Base-by-base conservation (phyloP, 495 filamentous ascomycete species). In the Aspergillus egyptiacus region DNA sequence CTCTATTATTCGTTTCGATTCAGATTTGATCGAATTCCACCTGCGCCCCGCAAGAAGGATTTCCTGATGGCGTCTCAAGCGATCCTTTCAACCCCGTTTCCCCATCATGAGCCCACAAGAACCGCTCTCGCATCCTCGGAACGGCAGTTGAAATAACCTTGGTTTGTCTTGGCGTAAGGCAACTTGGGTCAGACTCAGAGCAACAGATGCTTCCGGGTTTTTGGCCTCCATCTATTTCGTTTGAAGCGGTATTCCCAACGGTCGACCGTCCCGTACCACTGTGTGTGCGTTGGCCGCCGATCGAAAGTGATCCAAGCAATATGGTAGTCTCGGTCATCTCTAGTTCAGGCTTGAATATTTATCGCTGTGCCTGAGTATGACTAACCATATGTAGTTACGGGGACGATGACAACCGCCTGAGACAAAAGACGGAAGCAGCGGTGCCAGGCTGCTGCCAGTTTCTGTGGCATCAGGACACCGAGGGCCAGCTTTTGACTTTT, bases 141-240 rank as follows among this genome's bases (percentile, higher is more conserved):
- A 59, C 56, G 56, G 56, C 56, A 59, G 32, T 55, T 59, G 56
- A 42, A 55, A 48, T 58, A 58, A 59, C 56, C 52, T 58, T 58
- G 55, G 54, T 51, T 58, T 34, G 46, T 34, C 43, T 55, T 48
- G 42, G 43, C 43, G 15, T 13, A 36, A 46, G n/a, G n/a, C n/a
- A n/a, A n/a, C n/a, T n/a, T n/a, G n/a, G n/a, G n/a, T n/a, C n/a
- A n/a, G n/a, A 19, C 11, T 19, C 43, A 46, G 22, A 36, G 32
- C 55, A 41, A 51, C 50, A 44, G 38, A 46, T 46, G 19, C n/a
- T 24, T 32, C 31, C 32, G 15, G 17, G 31, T 27, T 5, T 36
- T 36, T 35, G 43, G 28, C 6, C 31, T 46, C 43, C 43, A 27
- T 36, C 36, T 23, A 28, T 36, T 31, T 35, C 13, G 27, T 36